These are phyloP conservation scores for Laburnicola sp. DNA, from an alignment of 2,329 filamentous ascomycete genomes.

Conservation along the genomic window DNA sequence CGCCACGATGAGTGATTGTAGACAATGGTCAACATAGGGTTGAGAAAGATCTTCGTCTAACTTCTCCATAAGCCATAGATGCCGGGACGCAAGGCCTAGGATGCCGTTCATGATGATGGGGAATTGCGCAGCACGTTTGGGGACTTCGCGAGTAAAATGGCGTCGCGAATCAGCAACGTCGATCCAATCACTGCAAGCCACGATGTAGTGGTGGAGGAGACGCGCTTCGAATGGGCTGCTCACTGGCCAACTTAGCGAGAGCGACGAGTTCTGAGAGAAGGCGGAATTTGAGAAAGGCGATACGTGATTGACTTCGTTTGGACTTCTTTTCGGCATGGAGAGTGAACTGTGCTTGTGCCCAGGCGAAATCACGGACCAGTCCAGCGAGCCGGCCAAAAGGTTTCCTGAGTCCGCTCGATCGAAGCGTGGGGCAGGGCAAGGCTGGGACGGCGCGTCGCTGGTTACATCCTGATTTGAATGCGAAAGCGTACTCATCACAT, in stretches of 20 bases:
- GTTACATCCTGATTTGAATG: not conserved
- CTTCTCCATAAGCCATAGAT: conserved; percentile 47
- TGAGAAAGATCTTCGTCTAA: conserved; percentile 49
- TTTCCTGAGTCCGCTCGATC: not conserved
- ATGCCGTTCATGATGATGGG: conserved; percentile 54
- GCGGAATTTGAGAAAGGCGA: conserved; percentile 30
- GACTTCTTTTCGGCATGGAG: conserved; percentile 5
- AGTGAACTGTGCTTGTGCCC: conserved; percentile 4
- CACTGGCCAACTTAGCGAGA: conserved; percentile 30
- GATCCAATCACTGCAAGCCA: conserved; percentile 35
- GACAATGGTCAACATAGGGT: conserved; percentile 51
- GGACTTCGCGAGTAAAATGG: conserved; percentile 52
- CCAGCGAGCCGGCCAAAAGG: not conserved
- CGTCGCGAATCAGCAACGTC: conserved; percentile 30
- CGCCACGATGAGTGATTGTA: conserved; percentile 52
- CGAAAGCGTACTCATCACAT: conserved; percentile 14
- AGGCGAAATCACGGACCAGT: conserved; percentile 4
- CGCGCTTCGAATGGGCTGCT: conserved; percentile 28
- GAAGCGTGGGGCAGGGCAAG: not conserved
- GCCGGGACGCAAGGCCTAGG: conserved; percentile 52
- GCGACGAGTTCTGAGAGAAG: conserved; percentile 28
- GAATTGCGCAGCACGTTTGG: conserved; percentile 51
- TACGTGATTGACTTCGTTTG: conserved; percentile 8
- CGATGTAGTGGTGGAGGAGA: conserved; percentile 36
- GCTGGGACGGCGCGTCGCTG: not conserved